Percentiles rank a stretch among this genome's conserved stretches.
phyloP scores from a whole-genome alignment of 2,329 filamentous ascomycete species.

The Alternaria sp. region DNA sequence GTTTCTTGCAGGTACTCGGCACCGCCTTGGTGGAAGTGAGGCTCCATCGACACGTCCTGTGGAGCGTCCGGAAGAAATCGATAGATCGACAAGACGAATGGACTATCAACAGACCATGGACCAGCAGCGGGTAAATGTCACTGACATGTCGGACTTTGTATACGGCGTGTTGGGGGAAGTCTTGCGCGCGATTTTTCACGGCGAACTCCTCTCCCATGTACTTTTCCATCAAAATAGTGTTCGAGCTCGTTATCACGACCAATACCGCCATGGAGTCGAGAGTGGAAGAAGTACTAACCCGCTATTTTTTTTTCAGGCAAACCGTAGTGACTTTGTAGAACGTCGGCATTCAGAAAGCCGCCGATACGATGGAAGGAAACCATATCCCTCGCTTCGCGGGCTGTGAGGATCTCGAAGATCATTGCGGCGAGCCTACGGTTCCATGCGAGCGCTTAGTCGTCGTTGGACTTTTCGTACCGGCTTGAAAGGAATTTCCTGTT shows the following conservation, averaged over 20 bases:
- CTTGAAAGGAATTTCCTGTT: not conserved
- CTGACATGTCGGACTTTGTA: not conserved
- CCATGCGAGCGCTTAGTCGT: not conserved
- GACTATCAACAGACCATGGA: not conserved
- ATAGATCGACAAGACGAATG: not conserved
- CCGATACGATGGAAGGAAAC: not conserved
- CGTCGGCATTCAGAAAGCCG: not conserved
- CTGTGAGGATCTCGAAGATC: not conserved
- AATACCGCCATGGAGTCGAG: not conserved
- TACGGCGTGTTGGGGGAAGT: not conserved
- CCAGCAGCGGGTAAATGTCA: not conserved
- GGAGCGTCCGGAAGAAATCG: not conserved
- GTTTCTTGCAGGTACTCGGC: not conserved
- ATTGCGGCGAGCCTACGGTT: not conserved
- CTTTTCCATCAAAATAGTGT: not conserved
- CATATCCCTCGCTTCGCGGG: not conserved
- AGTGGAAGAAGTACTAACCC: not conserved
- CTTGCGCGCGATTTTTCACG: not conserved
- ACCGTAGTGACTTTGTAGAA: not conserved
- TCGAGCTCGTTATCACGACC: not conserved
- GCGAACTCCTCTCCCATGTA: not conserved
- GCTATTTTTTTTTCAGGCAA: not conserved
- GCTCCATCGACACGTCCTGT: not conserved
- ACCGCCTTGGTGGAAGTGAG: not conserved
- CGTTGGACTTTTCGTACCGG: not conserved